phyloP scores from a whole-genome alignment of 2,329 filamentous ascomycete genomes.

The Colletotrichum truncatum region DNA sequence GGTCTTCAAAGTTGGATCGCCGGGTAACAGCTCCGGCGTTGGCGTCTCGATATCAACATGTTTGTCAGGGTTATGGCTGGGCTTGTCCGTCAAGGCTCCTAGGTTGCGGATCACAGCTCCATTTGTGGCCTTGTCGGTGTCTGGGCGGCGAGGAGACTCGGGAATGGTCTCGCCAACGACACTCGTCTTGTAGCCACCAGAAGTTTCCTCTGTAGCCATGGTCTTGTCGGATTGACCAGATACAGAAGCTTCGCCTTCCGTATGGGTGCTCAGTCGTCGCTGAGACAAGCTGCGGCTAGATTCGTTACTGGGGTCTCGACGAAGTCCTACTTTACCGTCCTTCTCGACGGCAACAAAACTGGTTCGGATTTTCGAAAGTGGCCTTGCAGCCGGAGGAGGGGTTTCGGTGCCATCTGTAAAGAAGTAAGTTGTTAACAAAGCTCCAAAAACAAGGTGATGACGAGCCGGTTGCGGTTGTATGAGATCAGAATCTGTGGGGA shows the following conservation, averaged over 20 bases:
- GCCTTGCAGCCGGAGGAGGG: conserved; percentile 52
- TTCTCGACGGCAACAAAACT: conserved; percentile 80
- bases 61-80: conserved; percentile 51
- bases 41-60: conserved; percentile 48
- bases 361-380: conserved; percentile 78
- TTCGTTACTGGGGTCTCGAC: conserved; percentile 53
- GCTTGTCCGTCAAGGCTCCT: conserved; percentile 41
- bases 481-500: neutral
- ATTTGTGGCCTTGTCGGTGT: conserved; percentile 36
- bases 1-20: conserved; percentile 36
- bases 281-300: conserved; percentile 50
- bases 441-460: neutral
- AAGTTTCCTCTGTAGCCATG: conserved; percentile 36
- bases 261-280: conserved; percentile 46
- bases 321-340: conserved; percentile 65
- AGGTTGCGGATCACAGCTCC: conserved; percentile 20
- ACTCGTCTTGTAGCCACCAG: conserved; percentile 44
- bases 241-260: conserved; percentile 42
- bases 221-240: conserved; percentile 28
- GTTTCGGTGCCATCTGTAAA: conserved; percentile 30
- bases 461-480: too few species aligned
- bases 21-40: conserved; percentile 40
- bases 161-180: conserved; percentile 50
- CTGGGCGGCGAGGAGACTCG: conserved; percentile 48
- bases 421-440: conserved; percentile 10